Evolutionary conservation across 371 early-diverging fungal species (phyloP), one percentile per base, ranked within the genome.

Genomic region (Mucor irregularis): DNA sequence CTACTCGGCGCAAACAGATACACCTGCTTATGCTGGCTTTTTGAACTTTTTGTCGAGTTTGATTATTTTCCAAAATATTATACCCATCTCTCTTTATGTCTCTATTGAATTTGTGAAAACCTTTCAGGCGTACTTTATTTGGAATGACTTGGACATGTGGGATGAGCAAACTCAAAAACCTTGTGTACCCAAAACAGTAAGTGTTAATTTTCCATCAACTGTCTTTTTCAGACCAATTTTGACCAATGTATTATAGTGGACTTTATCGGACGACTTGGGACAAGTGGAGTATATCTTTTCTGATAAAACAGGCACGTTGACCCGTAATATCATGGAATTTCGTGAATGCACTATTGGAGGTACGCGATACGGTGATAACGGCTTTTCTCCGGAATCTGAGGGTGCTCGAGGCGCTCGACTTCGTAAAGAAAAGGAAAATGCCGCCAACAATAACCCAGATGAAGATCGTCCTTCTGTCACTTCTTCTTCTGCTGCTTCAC

Each of bases 301-400:
- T 21, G 98, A 99, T 77, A 99, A 98, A 66, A 99, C 99, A 30
- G 99, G 99, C 9, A 98, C 99, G 3, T 76, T 99, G 29, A 99
- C 99, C n/a, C 85, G 90, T 63, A 99, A 99, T 70, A 79, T 92
- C 24, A 84, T 79, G 84, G 83, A 94, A 64, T 95, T 96, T 61
- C 87, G 93, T 28, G 90, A 90, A 71, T 92, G 92, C 66, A 78
- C 90, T 1, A 92, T 95, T 64, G 83, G 77, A 38, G 95, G 94
- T 25, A 78, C 76, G 17, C 73, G 89, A 14, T 96, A 96, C 62
- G 96, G 95, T 5, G 76, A 80, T 62, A 86, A 84, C 61, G 85
- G 84, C 5, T 82, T 84, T 62, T 66, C 79, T 7, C 79, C 76
- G 10, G 82, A 84, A 56, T 81, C 84, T 0, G 85, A 86, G 56